Evolutionary conservation across 148 eudicot species (phyloP).

Genomic region (Cornus suecica): DNA sequence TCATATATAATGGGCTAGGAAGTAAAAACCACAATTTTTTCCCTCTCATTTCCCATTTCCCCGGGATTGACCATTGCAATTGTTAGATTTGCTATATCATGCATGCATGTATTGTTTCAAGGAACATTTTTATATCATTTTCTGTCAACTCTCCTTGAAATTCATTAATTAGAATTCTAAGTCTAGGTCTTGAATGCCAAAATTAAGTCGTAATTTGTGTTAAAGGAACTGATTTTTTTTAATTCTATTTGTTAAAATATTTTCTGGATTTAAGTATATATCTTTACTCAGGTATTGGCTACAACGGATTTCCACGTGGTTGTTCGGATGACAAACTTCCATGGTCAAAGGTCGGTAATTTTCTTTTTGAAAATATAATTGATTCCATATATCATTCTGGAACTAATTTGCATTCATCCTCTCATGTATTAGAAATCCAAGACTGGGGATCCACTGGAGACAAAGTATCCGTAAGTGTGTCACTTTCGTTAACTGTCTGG

Average conservation of each 20-base stretch:
- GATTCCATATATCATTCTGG: neutral
- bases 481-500: neutral
- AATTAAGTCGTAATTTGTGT: neutral
- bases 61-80: neutral
- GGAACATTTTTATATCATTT: neutral
- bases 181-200: neutral
- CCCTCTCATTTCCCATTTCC: neutral
- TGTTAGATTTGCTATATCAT: neutral
- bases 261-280: slow-evolving; percentile 12
- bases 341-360: slow-evolving; percentile 76
- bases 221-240: too few relatives aligned
- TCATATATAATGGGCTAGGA: neutral
- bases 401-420: slow-evolving; percentile 1
- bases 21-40: neutral
- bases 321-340: slow-evolving; percentile 94
- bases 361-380: neutral
- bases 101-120: neutral
- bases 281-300: slow-evolving; percentile 73
- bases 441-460: slow-evolving; percentile 76
- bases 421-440: slow-evolving; percentile 60
- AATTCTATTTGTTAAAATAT: neutral
- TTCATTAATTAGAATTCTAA: too few relatives aligned
- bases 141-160: neutral
- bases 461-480: slow-evolving; percentile 84
- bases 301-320: slow-evolving; percentile 95